Evolutionary conservation across 2,329 filamentous ascomycete species (phyloP), one percentile per base, ranked within the genome.

Genomic region (Emergomyces pasteurianus): DNA sequence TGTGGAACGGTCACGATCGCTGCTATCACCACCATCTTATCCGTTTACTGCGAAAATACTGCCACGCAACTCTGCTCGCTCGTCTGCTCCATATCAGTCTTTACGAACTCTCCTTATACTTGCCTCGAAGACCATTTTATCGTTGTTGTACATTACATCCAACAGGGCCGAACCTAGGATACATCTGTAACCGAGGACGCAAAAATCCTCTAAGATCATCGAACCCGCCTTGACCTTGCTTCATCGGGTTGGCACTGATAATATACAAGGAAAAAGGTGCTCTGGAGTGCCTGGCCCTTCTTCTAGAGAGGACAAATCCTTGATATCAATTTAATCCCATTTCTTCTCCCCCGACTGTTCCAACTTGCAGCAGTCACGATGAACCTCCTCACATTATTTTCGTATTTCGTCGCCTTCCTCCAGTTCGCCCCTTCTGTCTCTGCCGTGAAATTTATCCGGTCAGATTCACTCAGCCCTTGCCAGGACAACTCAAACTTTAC

Each of bases 401-500:
- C 72, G 26, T 68, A 67, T 64, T 66, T 78, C 60, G 64, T 76
- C 65, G 72, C 74, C 67, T 70, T 77, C 60, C 64, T 77, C 62
- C 69, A 65, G 53, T 64, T 72, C 59, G 63, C 74, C n/a, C 72
- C 82, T 58, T 75, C 82, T 62, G 80, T 78, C 61, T 78, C 83
- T 62, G 87, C 84, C 64, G 80, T 84, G 70, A 81, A 81, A 65
- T 79, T 90, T 70, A 88, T 97, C 69, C 80, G 86, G 68, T 94
- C 92, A 60, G 89, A 83, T 71, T 95, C 92, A 31, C 82, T 96
- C 67, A 91, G 89, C 74, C 83, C 88, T 54, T 96, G 92, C 76
- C 88, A 92, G 80, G 79, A 85, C 62, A 87, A 92, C 75, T 92
- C 89, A 34, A 86, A 86, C 70, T 95, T 96, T 75, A 88, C 89